Percentiles rank a stretch among this genome's conserved stretches.
phyloP scores from a whole-genome alignment of 2,329 filamentous ascomycete genomes.

The Podosphaera aphanis region DNA sequence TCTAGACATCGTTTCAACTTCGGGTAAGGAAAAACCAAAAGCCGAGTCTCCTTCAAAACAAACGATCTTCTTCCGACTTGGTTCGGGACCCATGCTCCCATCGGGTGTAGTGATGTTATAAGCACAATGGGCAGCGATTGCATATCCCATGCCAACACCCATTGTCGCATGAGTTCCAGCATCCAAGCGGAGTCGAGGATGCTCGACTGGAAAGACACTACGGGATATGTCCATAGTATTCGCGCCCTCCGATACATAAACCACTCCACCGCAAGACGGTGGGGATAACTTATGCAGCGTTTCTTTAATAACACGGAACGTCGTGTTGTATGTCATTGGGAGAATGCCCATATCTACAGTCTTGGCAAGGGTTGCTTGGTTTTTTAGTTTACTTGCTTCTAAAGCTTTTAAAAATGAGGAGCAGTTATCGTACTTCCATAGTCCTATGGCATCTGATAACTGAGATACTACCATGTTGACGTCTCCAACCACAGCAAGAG shows the following conservation, averaged over 20 bases:
- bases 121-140: constrained; percentile 30
- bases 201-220: constrained; percentile 27
- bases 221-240: constrained; percentile 39
- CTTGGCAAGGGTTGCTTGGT: constrained; percentile 22
- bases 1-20: constrained; percentile 31
- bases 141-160: constrained; percentile 33
- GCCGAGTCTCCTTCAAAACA: constrained; percentile 31
- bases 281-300: constrained; percentile 23
- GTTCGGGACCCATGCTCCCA: constrained; percentile 12
- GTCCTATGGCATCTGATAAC: constrained; percentile 19
- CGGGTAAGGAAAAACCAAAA: constrained; percentile 30
- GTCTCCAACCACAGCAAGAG: constrained; percentile 27
- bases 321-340: constrained; percentile 26
- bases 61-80: constrained; percentile 25
- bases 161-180: constrained; percentile 35
- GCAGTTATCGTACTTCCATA: constrained; percentile 21
- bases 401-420: constrained; percentile 17
- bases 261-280: constrained; percentile 22
- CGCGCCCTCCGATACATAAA: constrained; percentile 33
- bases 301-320: constrained; percentile 27
- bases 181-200: constrained; percentile 30
- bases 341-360: constrained; percentile 19
- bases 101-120: constrained; percentile 24
- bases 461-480: constrained; percentile 25
- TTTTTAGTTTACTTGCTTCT: constrained; percentile 20